Conservation (phyloP, 345 rosid genomes). For the Hevea brasiliensis region DNA sequence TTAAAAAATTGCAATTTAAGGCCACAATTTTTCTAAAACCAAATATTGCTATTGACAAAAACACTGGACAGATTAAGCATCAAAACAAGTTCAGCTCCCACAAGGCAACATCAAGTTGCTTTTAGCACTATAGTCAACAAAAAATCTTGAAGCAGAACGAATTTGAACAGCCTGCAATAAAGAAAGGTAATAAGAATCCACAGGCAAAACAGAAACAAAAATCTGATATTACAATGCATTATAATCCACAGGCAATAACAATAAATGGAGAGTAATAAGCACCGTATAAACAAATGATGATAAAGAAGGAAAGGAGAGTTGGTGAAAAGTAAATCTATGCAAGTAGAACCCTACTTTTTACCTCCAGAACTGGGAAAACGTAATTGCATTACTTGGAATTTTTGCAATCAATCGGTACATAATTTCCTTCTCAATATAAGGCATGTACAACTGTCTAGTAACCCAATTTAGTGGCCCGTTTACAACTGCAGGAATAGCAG, state of each 20-base stretch:
- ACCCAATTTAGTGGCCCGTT: background rate
- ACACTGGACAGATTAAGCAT: background rate
- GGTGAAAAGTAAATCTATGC: too few relatives aligned
- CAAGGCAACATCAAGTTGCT: background rate
- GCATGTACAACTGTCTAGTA: too few relatives aligned
- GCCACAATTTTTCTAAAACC: background rate
- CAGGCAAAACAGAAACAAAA: too few relatives aligned
- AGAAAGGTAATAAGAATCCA: background rate
- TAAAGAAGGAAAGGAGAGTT: background rate
- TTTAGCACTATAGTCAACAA: background rate
- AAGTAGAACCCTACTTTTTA: background rate
- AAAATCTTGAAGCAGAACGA: background rate
- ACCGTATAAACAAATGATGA: background rate
- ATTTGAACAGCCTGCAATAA: constrained; percentile 6
- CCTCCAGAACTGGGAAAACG: background rate
- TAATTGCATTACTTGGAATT: background rate
- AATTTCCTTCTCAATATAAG: background rate
- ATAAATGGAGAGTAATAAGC: background rate
- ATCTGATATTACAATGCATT: background rate
- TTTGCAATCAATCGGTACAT: too few relatives aligned
- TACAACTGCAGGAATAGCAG: background rate
- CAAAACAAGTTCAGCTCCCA: background rate
- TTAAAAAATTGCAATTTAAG: background rate
- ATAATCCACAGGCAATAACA: background rate
- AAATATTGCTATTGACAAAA: background rate